Conservation (phyloP, 2,329 filamentous ascomycete genomes). For the Monosporascus ibericus region DNA sequence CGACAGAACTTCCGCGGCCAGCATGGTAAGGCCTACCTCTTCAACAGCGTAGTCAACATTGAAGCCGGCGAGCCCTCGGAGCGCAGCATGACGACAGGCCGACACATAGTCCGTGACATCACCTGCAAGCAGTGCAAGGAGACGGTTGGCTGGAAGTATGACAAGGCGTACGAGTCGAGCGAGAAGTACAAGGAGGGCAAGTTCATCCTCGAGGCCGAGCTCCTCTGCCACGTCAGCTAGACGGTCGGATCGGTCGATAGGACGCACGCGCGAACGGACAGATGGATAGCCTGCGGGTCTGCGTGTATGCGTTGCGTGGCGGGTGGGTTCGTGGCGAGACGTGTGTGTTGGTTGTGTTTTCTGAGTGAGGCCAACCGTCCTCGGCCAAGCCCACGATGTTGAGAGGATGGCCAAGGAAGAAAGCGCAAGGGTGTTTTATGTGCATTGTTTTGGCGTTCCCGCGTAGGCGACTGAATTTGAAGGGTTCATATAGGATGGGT, state of each 20-base stretch:
- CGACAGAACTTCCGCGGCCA: constrained; percentile 92
- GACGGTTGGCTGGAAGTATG: constrained; percentile 97
- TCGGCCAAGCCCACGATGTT: too few relatives aligned
- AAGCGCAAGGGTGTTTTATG: too few relatives aligned
- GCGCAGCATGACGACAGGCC: constrained; percentile 95
- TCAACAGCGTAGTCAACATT: constrained; percentile 90
- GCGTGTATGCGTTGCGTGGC: too few relatives aligned
- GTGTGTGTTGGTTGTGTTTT: too few relatives aligned
- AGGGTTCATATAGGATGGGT: too few relatives aligned
- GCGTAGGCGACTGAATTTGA: too few relatives aligned
- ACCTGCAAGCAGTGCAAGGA: constrained; percentile 85
- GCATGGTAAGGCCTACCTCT: constrained; percentile 96
- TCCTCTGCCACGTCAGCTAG: constrained; percentile 72
- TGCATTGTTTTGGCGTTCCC: too few relatives aligned
- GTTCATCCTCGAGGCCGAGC: constrained; percentile 89
- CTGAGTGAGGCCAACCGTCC: too few relatives aligned
- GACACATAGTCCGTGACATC: constrained; percentile 92
- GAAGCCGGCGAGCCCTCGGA: constrained; percentile 78
- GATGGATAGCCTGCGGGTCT: too few relatives aligned
- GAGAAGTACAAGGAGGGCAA: constrained; percentile 99
- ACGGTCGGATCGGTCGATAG: neutral
- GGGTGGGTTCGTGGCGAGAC: too few relatives aligned
- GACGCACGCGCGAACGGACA: too few relatives aligned
- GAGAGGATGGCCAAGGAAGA: too few relatives aligned
- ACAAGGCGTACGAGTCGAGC: constrained; percentile 84